Base-by-base conservation (phyloP, 1,139 yeast species). In the Scheffersomyces stambukii region DNA sequence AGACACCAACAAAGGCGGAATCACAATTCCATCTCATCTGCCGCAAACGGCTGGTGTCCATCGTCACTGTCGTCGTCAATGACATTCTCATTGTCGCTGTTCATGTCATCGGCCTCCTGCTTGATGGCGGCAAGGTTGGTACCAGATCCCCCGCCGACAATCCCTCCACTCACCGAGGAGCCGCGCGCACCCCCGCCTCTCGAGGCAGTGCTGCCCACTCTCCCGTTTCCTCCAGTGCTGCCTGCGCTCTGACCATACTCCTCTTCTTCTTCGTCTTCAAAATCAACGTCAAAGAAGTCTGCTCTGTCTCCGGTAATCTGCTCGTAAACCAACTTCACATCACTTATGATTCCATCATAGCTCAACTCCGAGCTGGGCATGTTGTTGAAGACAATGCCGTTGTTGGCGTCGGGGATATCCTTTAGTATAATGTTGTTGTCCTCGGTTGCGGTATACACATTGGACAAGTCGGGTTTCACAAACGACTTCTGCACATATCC, bases 261-360 rank as follows among this genome's bases (percentile, higher is more conserved):
- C 16, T 65, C 69, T 24, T 81, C 91, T 31, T 84, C 95, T 13
- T 88, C 96, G 52, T 89, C 97, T 57, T 89, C 97, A 50, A 89
- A 89, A 56, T 89, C 97, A 19, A 89, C 86, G 54, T 86, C 96
- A 48, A 89, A 89, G 58, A 89, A 89, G 55, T 89, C 97, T 44
- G 89, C 97, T 50, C 84, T 94, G 4, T 94, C 75, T 3, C 97
- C 97, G 4, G 93, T 93, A 38, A 89, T 76, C 37, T 72, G 67
- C 35, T 76, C 78, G 52, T 84, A 91, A 24, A 89, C 54, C 14
- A 74, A 62, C 47, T 78, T 80, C n/a, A 89, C 88, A 38, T 85
- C 91, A 6, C 88, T 75, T 15, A 89, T 75, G 8, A 83, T 74
- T 16, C 96, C 97, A 52, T 89, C 97, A 53, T 88, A 89, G 27